These are phyloP conservation scores for Lentinula sp. DNA, from an alignment of 768 basidiomycete genomes.

Conservation along the genomic window DNA sequence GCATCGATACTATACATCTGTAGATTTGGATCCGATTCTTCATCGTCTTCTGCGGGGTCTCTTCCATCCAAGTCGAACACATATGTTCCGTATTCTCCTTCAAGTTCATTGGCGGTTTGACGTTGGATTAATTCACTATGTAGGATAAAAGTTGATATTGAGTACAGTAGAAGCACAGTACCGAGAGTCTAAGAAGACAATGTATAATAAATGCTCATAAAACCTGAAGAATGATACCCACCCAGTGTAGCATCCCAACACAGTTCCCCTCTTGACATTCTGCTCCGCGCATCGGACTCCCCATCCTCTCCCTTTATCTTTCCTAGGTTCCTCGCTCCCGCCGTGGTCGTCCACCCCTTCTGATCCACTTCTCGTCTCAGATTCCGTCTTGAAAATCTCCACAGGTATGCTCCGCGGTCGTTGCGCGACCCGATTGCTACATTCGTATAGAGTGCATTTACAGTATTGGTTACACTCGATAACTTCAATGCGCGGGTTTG, in stretches of 20 bases:
- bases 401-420: constrained; percentile 48
- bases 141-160: neutral
- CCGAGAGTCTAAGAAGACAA: no score
- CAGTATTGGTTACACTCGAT: constrained; percentile 54
- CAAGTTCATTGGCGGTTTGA: constrained; percentile 30
- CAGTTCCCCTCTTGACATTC: constrained; percentile 43
- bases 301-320: constrained; percentile 35
- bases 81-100: constrained; percentile 35
- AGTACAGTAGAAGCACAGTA: neutral
- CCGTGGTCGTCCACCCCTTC: neutral
- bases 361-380: neutral
- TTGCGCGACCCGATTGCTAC: constrained; percentile 60
- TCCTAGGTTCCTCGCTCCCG: neutral
- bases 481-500: constrained; percentile 36
- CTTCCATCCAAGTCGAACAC: constrained; percentile 63
- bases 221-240: constrained; percentile 32
- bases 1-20: constrained; percentile 53
- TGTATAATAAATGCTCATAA: constrained; percentile 22
- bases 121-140: constrained; percentile 30
- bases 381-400: constrained; percentile 63
- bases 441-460: constrained; percentile 16
- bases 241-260: constrained; percentile 69
- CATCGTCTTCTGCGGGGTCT: constrained; percentile 28
- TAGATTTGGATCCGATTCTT: constrained; percentile 18
- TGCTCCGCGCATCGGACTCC: constrained; percentile 44